Percentiles rank a stretch among this genome's conserved stretches.
These are phyloP conservation scores for Serendipita sp. DNA, from an alignment of 1,284 basidiomycete species.

Conservation along the genomic window DNA sequence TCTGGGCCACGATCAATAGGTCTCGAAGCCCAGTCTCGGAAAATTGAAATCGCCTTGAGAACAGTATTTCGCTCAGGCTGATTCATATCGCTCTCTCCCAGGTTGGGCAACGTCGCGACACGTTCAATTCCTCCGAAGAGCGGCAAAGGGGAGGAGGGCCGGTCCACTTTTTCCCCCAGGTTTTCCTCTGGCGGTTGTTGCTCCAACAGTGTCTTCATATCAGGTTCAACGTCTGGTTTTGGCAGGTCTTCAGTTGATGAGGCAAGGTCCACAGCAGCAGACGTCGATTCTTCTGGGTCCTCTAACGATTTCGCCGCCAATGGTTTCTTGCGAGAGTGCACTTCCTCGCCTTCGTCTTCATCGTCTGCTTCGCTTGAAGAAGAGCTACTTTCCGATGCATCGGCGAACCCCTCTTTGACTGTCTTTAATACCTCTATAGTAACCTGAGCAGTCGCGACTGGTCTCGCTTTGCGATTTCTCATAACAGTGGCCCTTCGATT, in stretches of 20 bases:
- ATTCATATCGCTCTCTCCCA: slow-evolving; percentile 10
- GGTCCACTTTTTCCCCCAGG: not conserved
- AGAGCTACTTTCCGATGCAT: slow-evolving; percentile 67
- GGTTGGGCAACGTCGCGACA: not conserved
- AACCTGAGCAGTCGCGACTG: slow-evolving; percentile 79
- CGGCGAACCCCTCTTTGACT: slow-evolving; percentile 81
- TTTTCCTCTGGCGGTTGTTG: not conserved
- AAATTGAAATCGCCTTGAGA: not conserved
- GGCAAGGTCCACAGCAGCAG: slow-evolving; percentile 11
- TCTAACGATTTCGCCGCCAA: slow-evolving; percentile 15
- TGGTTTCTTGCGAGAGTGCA: not conserved
- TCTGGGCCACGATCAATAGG: slow-evolving; percentile 5
- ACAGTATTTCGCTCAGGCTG: slow-evolving; percentile 8
- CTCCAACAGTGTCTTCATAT: not conserved
- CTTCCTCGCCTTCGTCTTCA: slow-evolving; percentile 46
- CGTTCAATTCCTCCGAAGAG: slow-evolving; percentile 8
- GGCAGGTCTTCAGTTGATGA: not conserved
- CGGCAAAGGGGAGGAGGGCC: slow-evolving; percentile 5
- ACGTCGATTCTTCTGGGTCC: slow-evolving; percentile 37
- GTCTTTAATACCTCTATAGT: slow-evolving; percentile 86
- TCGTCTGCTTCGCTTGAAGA: slow-evolving; percentile 82
- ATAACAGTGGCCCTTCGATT: slow-evolving; percentile 60
- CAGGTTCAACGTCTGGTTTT: not conserved
- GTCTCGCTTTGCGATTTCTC: slow-evolving; percentile 80
- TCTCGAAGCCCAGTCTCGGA: not conserved